These are phyloP conservation scores for Beta lomatogona DNA, from an alignment of 179 eudicot species.

Conservation along the genomic window DNA sequence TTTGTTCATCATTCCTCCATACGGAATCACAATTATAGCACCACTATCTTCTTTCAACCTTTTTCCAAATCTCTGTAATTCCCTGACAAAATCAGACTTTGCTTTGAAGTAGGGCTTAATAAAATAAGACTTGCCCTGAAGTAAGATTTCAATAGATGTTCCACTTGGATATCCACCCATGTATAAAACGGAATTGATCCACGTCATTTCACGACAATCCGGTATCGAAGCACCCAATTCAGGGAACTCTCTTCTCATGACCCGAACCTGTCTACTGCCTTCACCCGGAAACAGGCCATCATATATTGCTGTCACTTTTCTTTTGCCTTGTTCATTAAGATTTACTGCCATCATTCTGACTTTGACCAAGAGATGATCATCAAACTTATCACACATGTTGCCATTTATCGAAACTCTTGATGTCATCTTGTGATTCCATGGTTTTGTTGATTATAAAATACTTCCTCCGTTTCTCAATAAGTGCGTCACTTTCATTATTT, in stretches of 20 bases:
- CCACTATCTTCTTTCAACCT: conserved; percentile 28
- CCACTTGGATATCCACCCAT: conserved; percentile 31
- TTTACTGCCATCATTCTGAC: conserved; percentile 19
- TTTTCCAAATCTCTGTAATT: conserved; percentile 29
- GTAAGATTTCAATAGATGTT: conserved; percentile 28
- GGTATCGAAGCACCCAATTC: conserved; percentile 21
- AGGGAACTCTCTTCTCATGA: conserved; percentile 27
- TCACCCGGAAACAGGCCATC: conserved; percentile 30
- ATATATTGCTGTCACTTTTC: background rate
- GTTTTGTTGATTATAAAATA: conserved; percentile 17
- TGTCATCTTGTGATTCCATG: conserved; percentile 12
- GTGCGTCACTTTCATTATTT: no score
- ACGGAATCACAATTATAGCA: conserved; percentile 44
- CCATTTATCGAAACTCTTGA: conserved; percentile 32
- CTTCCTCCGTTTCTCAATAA: no score
- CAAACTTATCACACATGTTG: conserved; percentile 32
- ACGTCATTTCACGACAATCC: conserved; percentile 33
- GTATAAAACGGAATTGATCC: conserved; percentile 34
- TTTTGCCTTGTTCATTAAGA: conserved; percentile 6
- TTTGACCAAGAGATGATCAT: conserved; percentile 35
- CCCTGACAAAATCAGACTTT: conserved; percentile 35
- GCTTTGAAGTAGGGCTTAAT: conserved; percentile 27
- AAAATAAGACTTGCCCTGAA: conserved; percentile 26
- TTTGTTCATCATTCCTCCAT: conserved; percentile 60
- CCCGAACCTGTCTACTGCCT: background rate